Percentiles rank a stretch among this genome's conserved stretches.
Evolutionary conservation across 202 grass and related monocot species (phyloP).

Genomic region (Zizania palustris): DNA sequence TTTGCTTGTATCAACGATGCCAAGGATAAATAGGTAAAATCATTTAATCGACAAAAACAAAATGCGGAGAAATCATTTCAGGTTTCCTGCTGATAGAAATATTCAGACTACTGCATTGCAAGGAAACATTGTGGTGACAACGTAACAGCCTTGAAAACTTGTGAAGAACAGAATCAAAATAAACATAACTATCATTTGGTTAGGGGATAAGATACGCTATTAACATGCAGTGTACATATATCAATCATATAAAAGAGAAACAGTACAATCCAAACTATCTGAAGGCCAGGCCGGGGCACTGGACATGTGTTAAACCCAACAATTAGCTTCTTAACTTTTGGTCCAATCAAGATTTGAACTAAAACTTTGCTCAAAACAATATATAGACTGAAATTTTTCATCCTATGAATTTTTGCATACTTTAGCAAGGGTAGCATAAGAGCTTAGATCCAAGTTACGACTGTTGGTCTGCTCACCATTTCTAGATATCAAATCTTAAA

Average conservation of each 20-base stretch:
- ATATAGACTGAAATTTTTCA: not conserved
- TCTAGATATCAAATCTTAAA: too few relatives aligned
- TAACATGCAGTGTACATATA: conserved; percentile 28
- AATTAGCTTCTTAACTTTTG: conserved; percentile 19
- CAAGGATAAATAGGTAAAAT: conserved; percentile 86
- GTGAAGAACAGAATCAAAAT: conserved; percentile 45
- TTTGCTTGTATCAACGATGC: conserved; percentile 45
- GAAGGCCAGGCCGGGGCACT: not conserved
- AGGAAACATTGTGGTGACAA: too few relatives aligned
- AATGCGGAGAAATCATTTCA: not conserved
- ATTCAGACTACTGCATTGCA: not conserved
- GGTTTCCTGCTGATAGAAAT: not conserved
- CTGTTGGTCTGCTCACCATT: too few relatives aligned
- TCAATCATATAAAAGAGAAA: conserved; percentile 33
- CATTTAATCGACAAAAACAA: conserved; percentile 53
- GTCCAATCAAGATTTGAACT: not conserved
- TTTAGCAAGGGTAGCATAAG: not conserved
- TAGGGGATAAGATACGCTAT: conserved; percentile 45
- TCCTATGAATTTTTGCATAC: not conserved
- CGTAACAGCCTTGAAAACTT: too few relatives aligned
- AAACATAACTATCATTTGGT: conserved; percentile 39
- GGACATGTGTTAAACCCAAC: not conserved
- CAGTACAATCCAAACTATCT: conserved; percentile 27
- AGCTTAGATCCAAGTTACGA: not conserved
- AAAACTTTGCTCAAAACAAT: conserved; percentile 20